A percentile compares a stretch with the other conserved stretches of the same genome.
Evolutionary conservation across 805 yeast species (phyloP).

Genomic region (Hanseniaspora nectarophila): DNA sequence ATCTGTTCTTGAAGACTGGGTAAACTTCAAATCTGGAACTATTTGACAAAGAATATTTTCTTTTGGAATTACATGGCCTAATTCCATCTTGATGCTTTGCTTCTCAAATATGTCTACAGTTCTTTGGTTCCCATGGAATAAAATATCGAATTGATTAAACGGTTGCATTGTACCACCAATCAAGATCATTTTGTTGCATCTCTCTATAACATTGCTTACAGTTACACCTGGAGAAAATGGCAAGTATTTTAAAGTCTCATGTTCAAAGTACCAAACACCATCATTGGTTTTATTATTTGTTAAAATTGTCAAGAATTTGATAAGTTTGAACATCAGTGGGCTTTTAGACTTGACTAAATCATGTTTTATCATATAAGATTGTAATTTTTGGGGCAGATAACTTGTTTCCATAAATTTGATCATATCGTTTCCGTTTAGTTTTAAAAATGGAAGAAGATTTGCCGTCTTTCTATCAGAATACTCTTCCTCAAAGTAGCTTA

Average conservation of each 20-base stretch:
- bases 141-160: conserved; percentile 42
- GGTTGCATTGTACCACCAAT: conserved; percentile 98
- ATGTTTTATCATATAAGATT: conserved; percentile 43
- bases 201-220: conserved; percentile 53
- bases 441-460: conserved; percentile 40
- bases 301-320: conserved; percentile 41
- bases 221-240: conserved; percentile 66
- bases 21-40: conserved; percentile 42
- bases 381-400: conserved; percentile 75
- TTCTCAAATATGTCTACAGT: conserved; percentile 43
- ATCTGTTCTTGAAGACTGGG: conserved; percentile 51
- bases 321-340: conserved; percentile 55
- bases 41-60: conserved; percentile 44
- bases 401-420: conserved; percentile 52
- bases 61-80: conserved; percentile 76
- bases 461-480: conserved; percentile 44
- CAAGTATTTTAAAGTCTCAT: conserved; percentile 46
- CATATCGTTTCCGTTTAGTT: conserved; percentile 54
- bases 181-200: conserved; percentile 56
- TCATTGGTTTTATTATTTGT: conserved; percentile 30
- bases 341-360: not conserved
- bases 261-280: conserved; percentile 58
- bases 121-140: conserved; percentile 34
- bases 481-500: conserved; percentile 34
- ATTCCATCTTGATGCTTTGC: conserved; percentile 45